phyloP scores from a whole-genome alignment of 805 yeast genomes.

The Metschnikowia noctiluminum region DNA sequence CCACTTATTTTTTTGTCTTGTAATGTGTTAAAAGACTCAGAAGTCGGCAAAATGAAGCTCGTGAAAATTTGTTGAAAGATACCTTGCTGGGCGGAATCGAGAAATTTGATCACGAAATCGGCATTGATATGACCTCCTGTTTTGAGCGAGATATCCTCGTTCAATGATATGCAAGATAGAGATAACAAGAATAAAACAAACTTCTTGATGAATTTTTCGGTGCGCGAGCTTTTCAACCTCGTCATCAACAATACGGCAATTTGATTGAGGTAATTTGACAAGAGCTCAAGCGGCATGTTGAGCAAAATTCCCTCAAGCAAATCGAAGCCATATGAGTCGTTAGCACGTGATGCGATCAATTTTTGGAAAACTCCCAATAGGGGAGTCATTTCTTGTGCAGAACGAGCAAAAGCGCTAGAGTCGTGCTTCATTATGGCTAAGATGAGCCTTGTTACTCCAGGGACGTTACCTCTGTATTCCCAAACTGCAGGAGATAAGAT shows the following conservation, averaged over 20 bases:
- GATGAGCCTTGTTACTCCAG: constrained; percentile 82
- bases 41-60: constrained; percentile 52
- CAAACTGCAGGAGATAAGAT: constrained; percentile 86
- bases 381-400: constrained; percentile 53
- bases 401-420: constrained; percentile 35
- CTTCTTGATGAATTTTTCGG: constrained; percentile 75
- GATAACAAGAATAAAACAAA: constrained; percentile 62
- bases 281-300: constrained; percentile 46
- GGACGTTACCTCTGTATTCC: constrained; percentile 91
- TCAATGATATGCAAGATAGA: constrained; percentile 41
- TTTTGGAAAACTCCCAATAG: constrained; percentile 96
- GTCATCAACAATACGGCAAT: constrained; percentile 74
- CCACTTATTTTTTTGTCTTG: constrained; percentile 53
- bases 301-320: constrained; percentile 67
- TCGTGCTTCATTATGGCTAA: constrained; percentile 59
- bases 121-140: constrained; percentile 35
- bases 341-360: constrained; percentile 75
- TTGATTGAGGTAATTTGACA: constrained; percentile 60
- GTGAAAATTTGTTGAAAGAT: constrained; percentile 49
- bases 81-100: constrained; percentile 70
- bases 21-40: constrained; percentile 46
- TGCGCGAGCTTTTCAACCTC: constrained; percentile 74
- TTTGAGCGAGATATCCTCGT: constrained; percentile 23
- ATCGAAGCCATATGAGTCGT: constrained; percentile 84
- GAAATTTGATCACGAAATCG: constrained; percentile 55